Base-by-base conservation (phyloP, 176 grass and related monocot species). In the Oryza brachyantha region DNA sequence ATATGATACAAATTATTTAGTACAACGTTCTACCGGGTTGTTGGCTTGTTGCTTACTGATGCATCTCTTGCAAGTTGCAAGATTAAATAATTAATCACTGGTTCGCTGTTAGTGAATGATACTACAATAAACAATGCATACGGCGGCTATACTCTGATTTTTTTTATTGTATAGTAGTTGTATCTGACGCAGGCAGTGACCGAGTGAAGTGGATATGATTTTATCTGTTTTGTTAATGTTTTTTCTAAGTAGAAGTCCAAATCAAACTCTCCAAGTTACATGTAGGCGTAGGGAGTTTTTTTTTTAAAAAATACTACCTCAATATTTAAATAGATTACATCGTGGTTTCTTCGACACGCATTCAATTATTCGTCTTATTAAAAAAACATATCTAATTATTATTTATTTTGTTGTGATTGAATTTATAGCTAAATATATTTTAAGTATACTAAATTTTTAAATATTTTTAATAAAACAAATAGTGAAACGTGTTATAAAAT, bases 21-120 rank as follows among this genome's bases (percentile, higher is more conserved):
- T 26, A 69, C 39, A 42, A 42, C 26, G 39, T 40, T n/a, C 2
- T 27, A 6, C 52, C 8, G 52, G 6, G 24, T n/a, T 26, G 37
- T 17, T 69, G 52, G 6, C 10, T n/a, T 26, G n/a, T 17, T 69
- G 66, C 66, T 40, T 69, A 40, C 66, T 10, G 10, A 24, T 28
- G 25, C 2, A 9, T 43, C 35, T 35, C 60, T 64, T 66, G 27
- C 42, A 17, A 4, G 42, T n/a, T n/a, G n/a, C n/a, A n/a, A n/a
- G n/a, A n/a, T n/a, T n/a, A n/a, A n/a, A n/a, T n/a, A 79, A 46
- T 35, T 76, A 61, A 50, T 75, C 63, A 13, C 29, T 60, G 66
- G 24, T 5, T 57, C 26, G 29, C 28, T 70, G 10, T 14, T 62
- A 26, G n/a, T n/a, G 52, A 24, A 57, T 24, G 24, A 57, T 24